Conservation (phyloP, 148 eudicot species). For the Polygonum maritimum region DNA sequence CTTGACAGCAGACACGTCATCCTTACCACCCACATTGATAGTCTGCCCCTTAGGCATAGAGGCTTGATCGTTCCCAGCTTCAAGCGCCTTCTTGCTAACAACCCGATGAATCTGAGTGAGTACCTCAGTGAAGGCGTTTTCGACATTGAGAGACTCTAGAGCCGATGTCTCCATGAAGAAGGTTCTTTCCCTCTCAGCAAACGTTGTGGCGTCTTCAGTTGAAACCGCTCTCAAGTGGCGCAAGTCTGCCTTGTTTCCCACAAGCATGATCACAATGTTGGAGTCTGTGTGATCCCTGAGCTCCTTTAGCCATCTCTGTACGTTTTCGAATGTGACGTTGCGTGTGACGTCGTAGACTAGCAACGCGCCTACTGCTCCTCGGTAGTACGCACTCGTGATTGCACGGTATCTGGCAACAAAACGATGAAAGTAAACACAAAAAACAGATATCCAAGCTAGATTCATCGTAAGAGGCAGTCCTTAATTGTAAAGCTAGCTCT, state of each 20-base stretch:
- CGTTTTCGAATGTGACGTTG: constrained; percentile 34
- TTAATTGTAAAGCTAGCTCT: neutral
- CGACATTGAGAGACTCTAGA: constrained; percentile 38
- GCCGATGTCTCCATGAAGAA: constrained; percentile 51
- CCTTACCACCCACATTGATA: constrained; percentile 4
- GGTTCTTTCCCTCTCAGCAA: constrained; percentile 37
- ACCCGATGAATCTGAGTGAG: constrained; percentile 32
- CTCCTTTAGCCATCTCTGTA: constrained; percentile 44
- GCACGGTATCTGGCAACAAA: constrained; percentile 36
- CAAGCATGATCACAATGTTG: constrained; percentile 47
- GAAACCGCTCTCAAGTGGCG: constrained; percentile 27
- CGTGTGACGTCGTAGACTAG: constrained; percentile 52
- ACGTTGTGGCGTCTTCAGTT: constrained; percentile 34
- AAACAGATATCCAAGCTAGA: neutral
- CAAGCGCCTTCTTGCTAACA: constrained; percentile 23
- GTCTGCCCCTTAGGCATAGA: constrained; percentile 4
- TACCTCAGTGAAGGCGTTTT: constrained; percentile 44
- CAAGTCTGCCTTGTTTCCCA: constrained; percentile 50
- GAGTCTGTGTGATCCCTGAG: constrained; percentile 31
- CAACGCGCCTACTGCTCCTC: constrained; percentile 47
- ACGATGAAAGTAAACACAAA: neutral
- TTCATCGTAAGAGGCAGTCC: neutral
- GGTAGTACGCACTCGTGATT: constrained; percentile 55
- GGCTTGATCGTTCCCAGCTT: neutral
- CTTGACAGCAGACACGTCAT: constrained; percentile 11